Conservation (phyloP, 2,329 filamentous ascomycete genomes). For the Aureobasidium namibiae region DNA sequence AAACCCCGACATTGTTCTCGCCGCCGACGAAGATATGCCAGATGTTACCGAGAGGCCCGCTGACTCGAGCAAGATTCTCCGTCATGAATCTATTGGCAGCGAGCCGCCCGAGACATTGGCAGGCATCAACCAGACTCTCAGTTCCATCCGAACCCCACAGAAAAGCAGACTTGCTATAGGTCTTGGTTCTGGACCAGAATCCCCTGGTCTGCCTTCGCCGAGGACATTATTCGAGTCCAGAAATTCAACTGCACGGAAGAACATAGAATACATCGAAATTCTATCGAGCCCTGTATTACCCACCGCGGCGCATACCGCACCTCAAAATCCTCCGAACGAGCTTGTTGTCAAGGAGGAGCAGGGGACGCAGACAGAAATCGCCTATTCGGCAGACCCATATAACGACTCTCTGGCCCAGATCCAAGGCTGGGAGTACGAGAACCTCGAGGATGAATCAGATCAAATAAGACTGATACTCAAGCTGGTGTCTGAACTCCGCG, state of each 20-base stretch:
- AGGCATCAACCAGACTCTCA: background rate
- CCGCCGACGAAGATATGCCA: background rate
- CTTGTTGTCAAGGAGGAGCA: background rate
- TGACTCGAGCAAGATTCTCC: background rate
- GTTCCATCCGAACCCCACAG: background rate
- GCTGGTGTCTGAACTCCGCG: background rate
- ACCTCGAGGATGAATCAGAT: constrained; percentile 32
- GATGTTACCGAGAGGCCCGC: background rate
- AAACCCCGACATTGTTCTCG: background rate
- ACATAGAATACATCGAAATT: background rate
- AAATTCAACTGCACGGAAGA: background rate
- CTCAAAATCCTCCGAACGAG: background rate
- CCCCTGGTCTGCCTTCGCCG: background rate
- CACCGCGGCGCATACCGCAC: background rate
- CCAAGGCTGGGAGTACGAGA: constrained; percentile 25
- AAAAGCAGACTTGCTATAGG: background rate
- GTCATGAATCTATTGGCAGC: background rate
- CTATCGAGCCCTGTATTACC: background rate
- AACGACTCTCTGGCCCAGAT: constrained; percentile 22
- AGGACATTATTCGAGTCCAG: background rate
- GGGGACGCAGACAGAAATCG: background rate
- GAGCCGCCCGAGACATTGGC: background rate
- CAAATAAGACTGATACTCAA: constrained; percentile 21
- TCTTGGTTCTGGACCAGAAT: background rate
- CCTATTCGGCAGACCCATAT: constrained; percentile 12